Evolutionary conservation across 768 basidiomycete genomes (phyloP).

Genomic region (Tulasnella sp.): DNA sequence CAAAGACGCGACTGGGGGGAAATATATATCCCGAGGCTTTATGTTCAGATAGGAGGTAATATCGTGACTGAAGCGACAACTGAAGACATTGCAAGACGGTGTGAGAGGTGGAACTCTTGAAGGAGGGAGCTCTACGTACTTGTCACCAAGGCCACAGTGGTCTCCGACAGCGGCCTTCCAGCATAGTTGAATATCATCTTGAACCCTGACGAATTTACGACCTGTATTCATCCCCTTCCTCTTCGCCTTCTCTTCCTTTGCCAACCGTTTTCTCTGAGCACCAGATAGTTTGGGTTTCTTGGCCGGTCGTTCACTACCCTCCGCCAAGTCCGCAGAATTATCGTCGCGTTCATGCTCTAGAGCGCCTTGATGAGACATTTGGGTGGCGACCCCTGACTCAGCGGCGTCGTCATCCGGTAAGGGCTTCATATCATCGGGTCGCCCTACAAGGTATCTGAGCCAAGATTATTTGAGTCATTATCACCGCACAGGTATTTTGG

Average conservation of each 20-base stretch:
- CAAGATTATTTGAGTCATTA: neutral
- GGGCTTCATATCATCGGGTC: neutral
- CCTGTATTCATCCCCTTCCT: conserved; percentile 75
- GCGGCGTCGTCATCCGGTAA: neutral
- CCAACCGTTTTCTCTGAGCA: conserved; percentile 34
- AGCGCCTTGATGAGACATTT: neutral
- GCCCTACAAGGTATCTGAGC: neutral
- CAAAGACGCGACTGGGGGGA: conserved; percentile 38
- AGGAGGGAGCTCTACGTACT: neutral
- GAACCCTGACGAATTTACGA: conserved; percentile 59
- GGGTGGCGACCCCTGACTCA: neutral
- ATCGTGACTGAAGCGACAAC: conserved; percentile 71
- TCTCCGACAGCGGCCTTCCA: conserved; percentile 61
- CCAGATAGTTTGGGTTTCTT: conserved; percentile 26
- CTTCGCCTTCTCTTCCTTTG: conserved; percentile 48
- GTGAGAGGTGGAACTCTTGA: neutral
- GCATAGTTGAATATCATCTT: conserved; percentile 75
- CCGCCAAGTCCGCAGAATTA: neutral
- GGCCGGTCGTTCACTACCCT: conserved; percentile 21
- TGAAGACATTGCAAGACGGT: conserved; percentile 20
- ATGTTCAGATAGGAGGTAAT: conserved; percentile 57
- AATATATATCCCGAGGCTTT: conserved; percentile 61
- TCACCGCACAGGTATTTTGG: neutral
- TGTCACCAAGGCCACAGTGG: conserved; percentile 31
- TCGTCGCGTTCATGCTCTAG: neutral